Conservation (phyloP, 2,329 filamentous ascomycete genomes). For the Aureobasidium leucospermi region DNA sequence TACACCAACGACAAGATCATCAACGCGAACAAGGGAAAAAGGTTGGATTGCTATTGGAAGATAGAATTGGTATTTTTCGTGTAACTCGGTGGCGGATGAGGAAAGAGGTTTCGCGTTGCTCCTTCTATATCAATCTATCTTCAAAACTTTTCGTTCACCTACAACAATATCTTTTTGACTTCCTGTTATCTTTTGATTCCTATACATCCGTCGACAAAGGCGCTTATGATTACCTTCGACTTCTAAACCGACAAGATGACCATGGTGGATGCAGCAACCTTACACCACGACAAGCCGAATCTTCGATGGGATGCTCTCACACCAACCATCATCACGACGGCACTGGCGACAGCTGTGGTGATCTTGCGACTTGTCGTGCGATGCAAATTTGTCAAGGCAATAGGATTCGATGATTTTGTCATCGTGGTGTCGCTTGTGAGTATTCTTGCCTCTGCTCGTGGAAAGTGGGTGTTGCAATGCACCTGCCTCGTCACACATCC, state of each 20-base stretch:
- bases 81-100: neutral
- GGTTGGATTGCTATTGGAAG: neutral
- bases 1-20: neutral
- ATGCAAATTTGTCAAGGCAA: slow-evolving; percentile 23
- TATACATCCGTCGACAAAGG: neutral
- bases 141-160: neutral
- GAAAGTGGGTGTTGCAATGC: neutral
- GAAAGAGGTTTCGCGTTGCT: neutral
- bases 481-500: no score
- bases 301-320: slow-evolving; percentile 19
- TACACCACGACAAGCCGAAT: neutral
- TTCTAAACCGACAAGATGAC: neutral
- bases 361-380: slow-evolving; percentile 29
- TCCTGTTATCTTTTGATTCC: neutral
- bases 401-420: slow-evolving; percentile 31
- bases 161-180: neutral
- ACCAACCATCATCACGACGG: slow-evolving; percentile 25
- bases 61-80: neutral
- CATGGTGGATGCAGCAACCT: neutral
- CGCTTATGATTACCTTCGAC: neutral
- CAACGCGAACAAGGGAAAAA: neutral
- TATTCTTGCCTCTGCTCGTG: slow-evolving; percentile 16
- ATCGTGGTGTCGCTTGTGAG: slow-evolving; percentile 28
- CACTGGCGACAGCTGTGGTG: slow-evolving; percentile 27
- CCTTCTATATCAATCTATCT: neutral